Evolutionary conservation across 2,329 filamentous ascomycete species (phyloP).

Genomic region (Diaporthe velutina): DNA sequence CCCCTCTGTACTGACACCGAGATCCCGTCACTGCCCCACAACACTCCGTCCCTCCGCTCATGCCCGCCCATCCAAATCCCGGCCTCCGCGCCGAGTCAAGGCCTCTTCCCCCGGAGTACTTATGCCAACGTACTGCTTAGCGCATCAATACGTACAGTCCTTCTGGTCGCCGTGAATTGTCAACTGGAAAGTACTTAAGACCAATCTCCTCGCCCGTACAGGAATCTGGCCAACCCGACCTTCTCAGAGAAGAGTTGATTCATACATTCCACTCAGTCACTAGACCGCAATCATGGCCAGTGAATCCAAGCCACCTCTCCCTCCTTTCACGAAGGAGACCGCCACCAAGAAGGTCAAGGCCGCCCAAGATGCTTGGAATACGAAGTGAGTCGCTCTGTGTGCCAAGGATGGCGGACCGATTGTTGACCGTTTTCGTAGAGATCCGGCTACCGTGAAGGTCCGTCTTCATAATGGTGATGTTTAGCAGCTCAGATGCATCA

Average conservation of each 20-base stretch:
- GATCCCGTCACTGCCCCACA: conserved; percentile 10
- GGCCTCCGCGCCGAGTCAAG: conserved; percentile 1
- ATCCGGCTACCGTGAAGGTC: conserved; percentile 72
- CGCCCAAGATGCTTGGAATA: conserved; percentile 88
- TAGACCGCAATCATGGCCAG: conserved; percentile 40
- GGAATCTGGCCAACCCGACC: not conserved
- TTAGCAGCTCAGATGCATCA: not conserved
- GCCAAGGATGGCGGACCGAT: not conserved
- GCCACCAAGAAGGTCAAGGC: conserved; percentile 84
- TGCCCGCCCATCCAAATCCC: conserved; percentile 10
- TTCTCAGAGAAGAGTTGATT: not conserved
- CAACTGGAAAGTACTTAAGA: not conserved
- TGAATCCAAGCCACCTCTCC: conserved; percentile 61
- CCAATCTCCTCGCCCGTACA: not conserved
- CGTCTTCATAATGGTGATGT: not conserved
- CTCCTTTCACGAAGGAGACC: conserved; percentile 81
- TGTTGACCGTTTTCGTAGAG: conserved; percentile 54
- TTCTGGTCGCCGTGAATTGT: not conserved
- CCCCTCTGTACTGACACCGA: conserved; percentile 1
- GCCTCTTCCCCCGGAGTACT: not conserved
- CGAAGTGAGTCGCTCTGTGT: conserved; percentile 62
- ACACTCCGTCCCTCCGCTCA: conserved; percentile 11
- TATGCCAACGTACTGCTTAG: not conserved
- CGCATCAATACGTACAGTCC: not conserved
- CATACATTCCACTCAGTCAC: not conserved